phyloP scores from a whole-genome alignment of 768 basidiomycete species.

The Kwoniella dejecticola region DNA sequence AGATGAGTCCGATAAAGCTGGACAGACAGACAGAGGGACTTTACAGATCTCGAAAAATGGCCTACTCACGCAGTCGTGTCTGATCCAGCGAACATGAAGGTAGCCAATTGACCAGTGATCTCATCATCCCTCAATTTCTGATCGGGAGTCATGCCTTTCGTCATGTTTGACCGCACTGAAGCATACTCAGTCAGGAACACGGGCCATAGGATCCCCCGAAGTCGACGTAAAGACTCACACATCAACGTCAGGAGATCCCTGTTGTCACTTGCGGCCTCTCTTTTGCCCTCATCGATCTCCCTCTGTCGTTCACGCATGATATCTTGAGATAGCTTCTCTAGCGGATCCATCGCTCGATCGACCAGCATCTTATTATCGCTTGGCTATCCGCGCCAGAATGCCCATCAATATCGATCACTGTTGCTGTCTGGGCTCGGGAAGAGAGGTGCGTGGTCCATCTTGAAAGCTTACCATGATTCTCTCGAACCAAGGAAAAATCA shows the following conservation, averaged over 20 bases:
- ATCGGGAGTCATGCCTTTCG: constrained; percentile 16
- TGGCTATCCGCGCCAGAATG: constrained; percentile 14
- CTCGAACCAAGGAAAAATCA: constrained; percentile 24
- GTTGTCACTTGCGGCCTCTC: constrained; percentile 9
- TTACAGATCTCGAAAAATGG: too few species aligned
- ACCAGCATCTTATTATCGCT: constrained; percentile 23
- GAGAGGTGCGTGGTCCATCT: too few species aligned
- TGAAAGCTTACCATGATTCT: constrained; percentile 25
- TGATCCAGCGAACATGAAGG: constrained; percentile 39
- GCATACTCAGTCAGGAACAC: neutral
- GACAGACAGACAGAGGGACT: too few species aligned
- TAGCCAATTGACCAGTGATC: constrained; percentile 33
- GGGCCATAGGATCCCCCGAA: too few species aligned
- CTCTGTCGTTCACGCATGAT: constrained; percentile 20
- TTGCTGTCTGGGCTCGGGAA: too few species aligned
- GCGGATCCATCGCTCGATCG: constrained; percentile 21
- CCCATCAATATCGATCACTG: too few species aligned
- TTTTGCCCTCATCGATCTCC: constrained; percentile 30
- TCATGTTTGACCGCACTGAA: constrained; percentile 28
- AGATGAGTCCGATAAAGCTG: too few species aligned
- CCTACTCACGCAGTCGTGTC: constrained; percentile 39
- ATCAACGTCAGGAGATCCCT: constrained; percentile 32
- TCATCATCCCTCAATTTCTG: constrained; percentile 32
- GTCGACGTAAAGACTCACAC: constrained; percentile 28
- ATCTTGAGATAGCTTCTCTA: constrained; percentile 23